Evolutionary conservation across 2,329 filamentous ascomycete genomes (phyloP), one percentile per base, ranked within the genome.

Genomic region (Boeremia lycopersici): DNA sequence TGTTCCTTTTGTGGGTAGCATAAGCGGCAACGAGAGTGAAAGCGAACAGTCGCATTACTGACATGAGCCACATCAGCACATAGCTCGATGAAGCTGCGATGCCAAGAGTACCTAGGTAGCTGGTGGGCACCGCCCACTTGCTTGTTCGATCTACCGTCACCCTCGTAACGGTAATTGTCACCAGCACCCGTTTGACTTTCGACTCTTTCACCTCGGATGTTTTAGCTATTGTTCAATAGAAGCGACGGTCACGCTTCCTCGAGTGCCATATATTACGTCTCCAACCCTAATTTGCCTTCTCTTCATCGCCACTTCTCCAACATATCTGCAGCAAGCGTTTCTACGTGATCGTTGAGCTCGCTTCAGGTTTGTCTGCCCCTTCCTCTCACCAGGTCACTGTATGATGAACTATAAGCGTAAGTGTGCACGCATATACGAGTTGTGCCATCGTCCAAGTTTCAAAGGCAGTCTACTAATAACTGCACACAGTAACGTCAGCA

Each of bases 191-290:
- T 13, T 29, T 46, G 35, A 30, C 36, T 19, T 30, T 2, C 12
- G 29, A 35, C 53, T 38, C 50, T 46, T 61, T 64, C 59, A 66
- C 60, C 46, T 58, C 26, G 33, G 30, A 44, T 51, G 23, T 55
- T 23, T 26, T 11, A 31, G 31, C 17, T 39, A 39, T 31, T 44
- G 15, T 42, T 29, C 33, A 44, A 31, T 26, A 50, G 31, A 17
- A 25, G 6, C 4, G 17, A 26, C 6, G 9, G 15, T 23, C 26
- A 35, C 13, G 6, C 15, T 34, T 39, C 15, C 12, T 15, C 17
- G 12, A 17, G n/a, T 13, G 9, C 15, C 13, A 23, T 17, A 9
- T 3, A 17, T 35, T 17, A 28, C 17, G 17, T 30, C 35, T 6
- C 10, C 17, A 11, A 25, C 3, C 12, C 8, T 11, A 39, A 26